phyloP scores from a whole-genome alignment of 805 yeast genomes.

The Suhomyces sp. region DNA sequence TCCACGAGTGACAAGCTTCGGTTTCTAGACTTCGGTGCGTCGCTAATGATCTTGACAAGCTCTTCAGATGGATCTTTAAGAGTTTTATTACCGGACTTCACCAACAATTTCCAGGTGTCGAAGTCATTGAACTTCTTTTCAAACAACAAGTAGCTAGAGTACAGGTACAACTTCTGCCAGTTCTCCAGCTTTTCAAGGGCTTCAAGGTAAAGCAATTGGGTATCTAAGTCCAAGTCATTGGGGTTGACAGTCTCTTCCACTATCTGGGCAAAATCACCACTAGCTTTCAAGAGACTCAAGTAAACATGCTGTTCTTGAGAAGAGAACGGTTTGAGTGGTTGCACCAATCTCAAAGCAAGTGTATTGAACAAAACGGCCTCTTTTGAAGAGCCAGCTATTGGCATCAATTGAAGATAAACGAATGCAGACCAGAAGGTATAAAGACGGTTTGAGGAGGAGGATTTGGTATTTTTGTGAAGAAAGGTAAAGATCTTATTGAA shows the following conservation, averaged over 20 bases:
- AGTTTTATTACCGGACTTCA: not conserved
- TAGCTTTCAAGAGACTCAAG: conserved; percentile 47
- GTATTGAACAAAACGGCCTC: conserved; percentile 55
- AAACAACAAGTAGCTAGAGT: conserved; percentile 43
- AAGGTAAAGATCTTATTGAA: conserved; percentile 53
- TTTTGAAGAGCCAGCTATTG: conserved; percentile 32
- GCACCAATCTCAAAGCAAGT: conserved; percentile 59
- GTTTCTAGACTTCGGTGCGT: no score
- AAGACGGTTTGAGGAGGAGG: conserved; percentile 19
- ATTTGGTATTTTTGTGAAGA: conserved; percentile 29
- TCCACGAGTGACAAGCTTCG: conserved; percentile 3
- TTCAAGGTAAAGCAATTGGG: conserved; percentile 54
- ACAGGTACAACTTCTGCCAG: conserved; percentile 45
- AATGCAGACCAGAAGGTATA: conserved; percentile 57
- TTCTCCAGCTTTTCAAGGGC: conserved; percentile 41
- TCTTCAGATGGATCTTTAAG: conserved; percentile 35
- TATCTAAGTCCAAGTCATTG: conserved; percentile 54
- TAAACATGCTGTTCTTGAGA: conserved; percentile 69
- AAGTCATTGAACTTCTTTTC: conserved; percentile 66
- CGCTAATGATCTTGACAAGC: no score
- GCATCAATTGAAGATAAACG: conserved; percentile 45
- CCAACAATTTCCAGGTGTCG: conserved; percentile 61
- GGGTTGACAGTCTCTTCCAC: conserved; percentile 32
- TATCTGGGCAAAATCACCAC: conserved; percentile 33
- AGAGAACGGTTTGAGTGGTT: conserved; percentile 49